A percentile compares a stretch with the other conserved stretches of the same genome.
phyloP scores from a whole-genome alignment of 2,329 filamentous ascomycete species.

The Sclerotinia borealis region DNA sequence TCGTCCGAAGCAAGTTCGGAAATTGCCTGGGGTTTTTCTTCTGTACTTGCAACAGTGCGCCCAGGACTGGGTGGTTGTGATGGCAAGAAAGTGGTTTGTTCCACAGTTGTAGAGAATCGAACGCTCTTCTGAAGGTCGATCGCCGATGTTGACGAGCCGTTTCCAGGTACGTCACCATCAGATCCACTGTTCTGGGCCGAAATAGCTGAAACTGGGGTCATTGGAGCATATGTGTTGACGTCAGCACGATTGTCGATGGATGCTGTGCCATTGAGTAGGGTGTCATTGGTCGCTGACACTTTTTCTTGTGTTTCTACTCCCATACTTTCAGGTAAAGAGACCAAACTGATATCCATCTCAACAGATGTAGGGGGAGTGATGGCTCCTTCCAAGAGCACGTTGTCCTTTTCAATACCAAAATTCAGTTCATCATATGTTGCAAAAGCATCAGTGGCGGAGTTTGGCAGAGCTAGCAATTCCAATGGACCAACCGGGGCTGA shows the following conservation, averaged over 20 bases:
- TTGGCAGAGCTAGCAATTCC: slow-evolving; percentile 49
- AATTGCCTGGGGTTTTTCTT: slow-evolving; percentile 6
- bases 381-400: background rate
- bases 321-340: background rate
- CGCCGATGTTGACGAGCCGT: slow-evolving; percentile 14
- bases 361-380: too few species aligned
- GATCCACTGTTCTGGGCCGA: slow-evolving; percentile 14
- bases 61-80: slow-evolving; percentile 34
- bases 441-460: slow-evolving; percentile 26
- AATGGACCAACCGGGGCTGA: slow-evolving; percentile 25
- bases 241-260: background rate
- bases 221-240: too few species aligned
- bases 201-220: slow-evolving; percentile 3
- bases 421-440: background rate
- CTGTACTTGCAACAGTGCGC: slow-evolving; percentile 8
- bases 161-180: slow-evolving; percentile 11
- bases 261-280: background rate
- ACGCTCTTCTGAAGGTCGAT: slow-evolving; percentile 56
- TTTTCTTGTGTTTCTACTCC: background rate
- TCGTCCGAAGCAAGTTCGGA: slow-evolving; percentile 18
- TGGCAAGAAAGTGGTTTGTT: slow-evolving; percentile 57
- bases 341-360: background rate
- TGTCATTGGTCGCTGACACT: background rate
- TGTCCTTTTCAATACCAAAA: background rate
- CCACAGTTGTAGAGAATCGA: slow-evolving; percentile 61